These are phyloP conservation scores for Russula foetens DNA, from an alignment of 768 basidiomycete species.

Conservation along the genomic window DNA sequence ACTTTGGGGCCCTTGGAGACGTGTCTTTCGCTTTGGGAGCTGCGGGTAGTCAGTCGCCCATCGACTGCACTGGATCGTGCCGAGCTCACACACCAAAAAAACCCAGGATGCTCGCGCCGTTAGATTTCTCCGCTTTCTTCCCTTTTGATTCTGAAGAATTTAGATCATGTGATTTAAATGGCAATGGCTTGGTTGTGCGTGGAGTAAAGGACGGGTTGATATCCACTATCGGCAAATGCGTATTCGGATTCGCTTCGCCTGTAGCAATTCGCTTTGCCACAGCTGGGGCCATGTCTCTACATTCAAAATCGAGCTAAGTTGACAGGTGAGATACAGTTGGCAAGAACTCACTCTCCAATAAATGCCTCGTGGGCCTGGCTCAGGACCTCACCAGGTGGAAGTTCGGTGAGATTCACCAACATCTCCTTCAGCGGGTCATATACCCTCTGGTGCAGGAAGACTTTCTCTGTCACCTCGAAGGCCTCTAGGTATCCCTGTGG, in stretches of 20 bases:
- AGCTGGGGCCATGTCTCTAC: constrained; percentile 53
- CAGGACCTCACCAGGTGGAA: constrained; percentile 45
- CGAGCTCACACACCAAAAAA: constrained; percentile 51
- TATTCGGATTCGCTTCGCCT: constrained; percentile 67
- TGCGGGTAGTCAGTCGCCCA: neutral
- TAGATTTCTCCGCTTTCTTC: constrained; percentile 28
- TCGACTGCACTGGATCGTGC: neutral
- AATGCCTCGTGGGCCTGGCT: constrained; percentile 57
- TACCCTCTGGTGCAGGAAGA: constrained; percentile 89
- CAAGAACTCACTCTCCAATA: constrained; percentile 52
- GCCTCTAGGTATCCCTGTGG: constrained; percentile 67
- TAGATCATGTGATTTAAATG: constrained; percentile 21
- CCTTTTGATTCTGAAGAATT: constrained; percentile 12
- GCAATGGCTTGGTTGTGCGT: constrained; percentile 38
- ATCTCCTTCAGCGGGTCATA: constrained; percentile 63
- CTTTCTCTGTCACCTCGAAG: constrained; percentile 80
- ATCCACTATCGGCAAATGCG: constrained; percentile 62
- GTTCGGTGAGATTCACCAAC: constrained; percentile 63
- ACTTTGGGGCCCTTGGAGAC: constrained; percentile 10
- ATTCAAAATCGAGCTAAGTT: constrained; percentile 9
- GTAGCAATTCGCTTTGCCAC: constrained; percentile 59
- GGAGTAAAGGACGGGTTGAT: constrained; percentile 64
- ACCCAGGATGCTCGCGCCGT: constrained; percentile 38
- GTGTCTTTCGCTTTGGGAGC: constrained; percentile 8
- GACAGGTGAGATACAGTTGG: neutral